phyloP scores from a whole-genome alignment of 169 alveolate species.

The Plasmodium yoelii region DNA sequence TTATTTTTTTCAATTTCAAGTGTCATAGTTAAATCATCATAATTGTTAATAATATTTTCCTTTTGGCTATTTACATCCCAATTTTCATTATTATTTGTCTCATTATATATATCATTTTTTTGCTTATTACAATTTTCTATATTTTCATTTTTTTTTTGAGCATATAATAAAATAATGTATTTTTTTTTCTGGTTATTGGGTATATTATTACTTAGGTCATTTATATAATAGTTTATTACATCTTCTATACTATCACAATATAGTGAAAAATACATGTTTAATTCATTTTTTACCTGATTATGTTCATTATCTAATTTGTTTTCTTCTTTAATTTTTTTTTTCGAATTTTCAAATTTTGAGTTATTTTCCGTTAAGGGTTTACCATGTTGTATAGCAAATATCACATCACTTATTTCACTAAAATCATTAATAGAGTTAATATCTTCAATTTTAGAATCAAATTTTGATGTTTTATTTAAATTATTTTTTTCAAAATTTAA shows the following conservation, averaged over 20 bases:
- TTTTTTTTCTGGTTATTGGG: not conserved
- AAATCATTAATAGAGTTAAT: conserved; percentile 22
- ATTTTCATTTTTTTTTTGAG: conserved; percentile 11
- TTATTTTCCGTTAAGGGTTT: not conserved
- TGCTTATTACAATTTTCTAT: not conserved
- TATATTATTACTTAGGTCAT: conserved; percentile 10
- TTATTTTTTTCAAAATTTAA: not conserved
- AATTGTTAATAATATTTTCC: not conserved
- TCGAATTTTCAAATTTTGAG: not conserved
- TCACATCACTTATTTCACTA: conserved; percentile 17
- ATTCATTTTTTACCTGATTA: conserved; percentile 5
- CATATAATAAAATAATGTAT: conserved; percentile 56
- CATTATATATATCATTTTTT: not conserved
- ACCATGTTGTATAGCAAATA: conserved; percentile 17
- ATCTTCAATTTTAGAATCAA: not conserved
- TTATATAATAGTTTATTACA: conserved; percentile 40
- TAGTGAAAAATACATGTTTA: conserved; percentile 15
- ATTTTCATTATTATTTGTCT: not conserved
- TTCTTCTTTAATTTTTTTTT: not conserved
- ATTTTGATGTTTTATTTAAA: not conserved
- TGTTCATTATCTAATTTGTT: not conserved
- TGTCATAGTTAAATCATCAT: not conserved
- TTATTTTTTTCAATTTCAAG: not conserved
- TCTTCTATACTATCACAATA: conserved; percentile 17
- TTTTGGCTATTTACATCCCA: not conserved